Conservation (phyloP, 1,139 yeast species). For the Pichia sp. region DNA sequence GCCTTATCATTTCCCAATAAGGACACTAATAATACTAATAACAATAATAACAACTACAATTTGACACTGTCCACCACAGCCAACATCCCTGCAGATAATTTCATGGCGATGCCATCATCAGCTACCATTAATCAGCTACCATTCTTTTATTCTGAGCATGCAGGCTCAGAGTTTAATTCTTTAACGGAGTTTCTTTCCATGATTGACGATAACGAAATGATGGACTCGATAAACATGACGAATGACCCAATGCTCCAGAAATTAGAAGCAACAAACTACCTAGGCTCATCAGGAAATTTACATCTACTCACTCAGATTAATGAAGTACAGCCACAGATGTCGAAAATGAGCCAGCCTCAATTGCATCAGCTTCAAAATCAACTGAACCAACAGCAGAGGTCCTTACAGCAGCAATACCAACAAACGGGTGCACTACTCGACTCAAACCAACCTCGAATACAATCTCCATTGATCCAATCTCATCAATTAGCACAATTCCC, state of each 20-base stretch:
- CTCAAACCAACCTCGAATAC: constrained; percentile 6
- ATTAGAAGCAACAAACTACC: constrained; percentile 21
- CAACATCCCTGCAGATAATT: too few species aligned
- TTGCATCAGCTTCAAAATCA: constrained; percentile 11
- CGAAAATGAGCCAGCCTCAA: constrained; percentile 6
- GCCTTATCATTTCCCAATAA: too few species aligned
- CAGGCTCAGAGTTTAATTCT: constrained; percentile 88
- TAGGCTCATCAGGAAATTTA: background rate
- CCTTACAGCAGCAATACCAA: constrained; percentile 2
- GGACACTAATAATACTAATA: too few species aligned
- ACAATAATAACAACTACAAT: too few species aligned
- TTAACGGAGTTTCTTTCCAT: constrained; percentile 82
- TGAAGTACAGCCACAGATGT: background rate
- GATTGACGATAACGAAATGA: constrained; percentile 77
- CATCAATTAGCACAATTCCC: constrained; percentile 1
- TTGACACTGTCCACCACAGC: too few species aligned
- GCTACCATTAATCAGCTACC: constrained; percentile 56
- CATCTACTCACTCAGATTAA: background rate
- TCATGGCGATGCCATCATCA: constrained; percentile 13
- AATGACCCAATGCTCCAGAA: constrained; percentile 30
- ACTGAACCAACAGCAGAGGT: constrained; percentile 9
- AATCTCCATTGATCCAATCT: constrained; percentile 1
- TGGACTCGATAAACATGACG: constrained; percentile 37
- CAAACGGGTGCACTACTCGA: background rate
- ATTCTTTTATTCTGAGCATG: constrained; percentile 82